Conservation (phyloP, 805 yeast genomes). For the Grigorovia jiainica region DNA sequence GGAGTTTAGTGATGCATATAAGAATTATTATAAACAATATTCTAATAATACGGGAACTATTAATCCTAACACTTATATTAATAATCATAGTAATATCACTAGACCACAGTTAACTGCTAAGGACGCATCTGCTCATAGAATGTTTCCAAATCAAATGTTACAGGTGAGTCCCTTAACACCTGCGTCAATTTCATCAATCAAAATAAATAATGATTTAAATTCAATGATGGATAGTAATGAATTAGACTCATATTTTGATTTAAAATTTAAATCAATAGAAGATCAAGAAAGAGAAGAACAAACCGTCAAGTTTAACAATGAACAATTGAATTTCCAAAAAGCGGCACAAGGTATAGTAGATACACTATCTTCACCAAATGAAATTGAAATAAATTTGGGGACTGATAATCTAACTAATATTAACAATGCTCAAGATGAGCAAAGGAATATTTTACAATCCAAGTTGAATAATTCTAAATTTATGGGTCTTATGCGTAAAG, state of each 20-base stretch:
- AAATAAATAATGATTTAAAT: background rate
- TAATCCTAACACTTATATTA: slow-evolving; percentile 1
- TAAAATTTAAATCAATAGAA: slow-evolving; percentile 19
- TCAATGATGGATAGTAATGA: background rate
- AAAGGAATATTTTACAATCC: slow-evolving; percentile 2
- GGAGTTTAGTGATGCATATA: slow-evolving; percentile 24
- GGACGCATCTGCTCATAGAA: too few relatives aligned
- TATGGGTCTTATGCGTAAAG: slow-evolving; percentile 21
- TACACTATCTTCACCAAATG: slow-evolving; percentile 6
- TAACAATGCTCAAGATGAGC: too few relatives aligned
- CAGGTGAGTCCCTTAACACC: background rate
- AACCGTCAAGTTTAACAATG: slow-evolving; percentile 8
- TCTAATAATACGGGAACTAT: slow-evolving; percentile 4
- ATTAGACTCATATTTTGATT: slow-evolving; percentile 11
- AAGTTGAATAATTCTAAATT: slow-evolving; percentile 23
- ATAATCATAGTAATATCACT: background rate
- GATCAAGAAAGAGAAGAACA: background rate
- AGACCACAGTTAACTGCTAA: background rate
- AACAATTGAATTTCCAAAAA: slow-evolving; percentile 19
- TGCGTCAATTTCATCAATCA: background rate
- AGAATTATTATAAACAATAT: slow-evolving; percentile 18
- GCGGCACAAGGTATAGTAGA: slow-evolving; percentile 20
- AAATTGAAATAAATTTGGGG: slow-evolving; percentile 1
- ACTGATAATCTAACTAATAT: too few relatives aligned
- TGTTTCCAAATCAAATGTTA: too few relatives aligned